Evolutionary conservation across 768 basidiomycete species (phyloP).

Genomic region (Hirschioporus abietinus): DNA sequence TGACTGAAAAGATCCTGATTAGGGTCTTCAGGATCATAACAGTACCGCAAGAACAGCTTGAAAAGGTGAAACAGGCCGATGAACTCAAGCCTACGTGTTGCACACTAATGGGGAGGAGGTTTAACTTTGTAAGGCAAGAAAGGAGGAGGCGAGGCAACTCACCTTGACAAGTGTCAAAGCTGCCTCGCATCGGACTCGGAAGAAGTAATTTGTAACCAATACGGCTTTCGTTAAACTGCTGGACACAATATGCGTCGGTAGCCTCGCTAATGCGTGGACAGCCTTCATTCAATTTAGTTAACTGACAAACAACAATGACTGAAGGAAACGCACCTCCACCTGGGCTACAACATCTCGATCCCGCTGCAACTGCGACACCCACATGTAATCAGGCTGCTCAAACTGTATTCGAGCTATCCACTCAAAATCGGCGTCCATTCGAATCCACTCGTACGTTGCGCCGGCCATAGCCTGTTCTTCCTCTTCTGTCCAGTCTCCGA

Average conservation of each 20-base stretch:
- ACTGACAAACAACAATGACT: not conserved
- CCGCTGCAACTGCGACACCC: constrained; percentile 92
- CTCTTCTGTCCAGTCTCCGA: constrained; percentile 96
- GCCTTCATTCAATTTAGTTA: constrained; percentile 51
- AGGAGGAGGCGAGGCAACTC: constrained; percentile 26
- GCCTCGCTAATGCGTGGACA: constrained; percentile 78
- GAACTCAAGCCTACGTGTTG: constrained; percentile 75
- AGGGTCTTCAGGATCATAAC: constrained; percentile 80
- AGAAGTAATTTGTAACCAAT: constrained; percentile 93
- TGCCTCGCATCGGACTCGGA: constrained; percentile 93
- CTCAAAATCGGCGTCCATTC: constrained; percentile 98
- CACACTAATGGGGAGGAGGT: constrained; percentile 51
- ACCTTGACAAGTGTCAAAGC: constrained; percentile 79
- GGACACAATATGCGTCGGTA: constrained; percentile 80
- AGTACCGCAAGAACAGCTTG: constrained; percentile 89
- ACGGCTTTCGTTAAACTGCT: constrained; percentile 91
- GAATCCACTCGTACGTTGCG: constrained; percentile 98
- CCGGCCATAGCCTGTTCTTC: constrained; percentile 91
- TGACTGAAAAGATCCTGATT: constrained; percentile 82
- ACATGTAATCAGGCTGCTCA: constrained; percentile 97
- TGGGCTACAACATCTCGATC: constrained; percentile 97
- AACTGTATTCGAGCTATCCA: constrained; percentile 94
- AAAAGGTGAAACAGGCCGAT: constrained; percentile 93
- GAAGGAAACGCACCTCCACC: constrained; percentile 66
- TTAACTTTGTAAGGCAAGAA: constrained; percentile 13